A percentile compares a stretch with the other conserved stretches of the same genome.
These are phyloP conservation scores for Aspergillus hiratsukae DNA, from an alignment of 2,329 filamentous ascomycete species.

Conservation along the genomic window DNA sequence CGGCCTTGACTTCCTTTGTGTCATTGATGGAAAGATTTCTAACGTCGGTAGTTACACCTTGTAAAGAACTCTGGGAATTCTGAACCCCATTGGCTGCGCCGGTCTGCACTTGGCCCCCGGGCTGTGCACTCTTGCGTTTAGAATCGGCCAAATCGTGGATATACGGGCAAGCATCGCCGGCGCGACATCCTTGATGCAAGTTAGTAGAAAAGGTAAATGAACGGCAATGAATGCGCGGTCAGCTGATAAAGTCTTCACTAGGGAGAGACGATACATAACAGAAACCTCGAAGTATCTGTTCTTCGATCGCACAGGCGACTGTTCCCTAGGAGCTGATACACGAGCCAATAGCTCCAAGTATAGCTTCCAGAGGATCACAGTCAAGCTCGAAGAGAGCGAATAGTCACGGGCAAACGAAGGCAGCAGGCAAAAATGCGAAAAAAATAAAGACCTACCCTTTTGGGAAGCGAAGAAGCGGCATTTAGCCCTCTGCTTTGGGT, in stretches of 20 bases:
- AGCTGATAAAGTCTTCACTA: neutral
- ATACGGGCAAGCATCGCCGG: constrained; percentile 49
- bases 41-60: constrained; percentile 11
- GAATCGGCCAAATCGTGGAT: constrained; percentile 38
- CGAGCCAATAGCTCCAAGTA: neutral
- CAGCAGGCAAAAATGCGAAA: constrained; percentile 1
- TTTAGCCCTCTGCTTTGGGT: constrained; percentile 7
- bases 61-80: constrained; percentile 2
- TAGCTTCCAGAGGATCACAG: neutral
- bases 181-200: constrained; percentile 45
- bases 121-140: constrained; percentile 12
- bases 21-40: constrained; percentile 17
- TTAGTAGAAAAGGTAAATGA: constrained; percentile 15
- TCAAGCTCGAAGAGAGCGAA: neutral
- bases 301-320: neutral
- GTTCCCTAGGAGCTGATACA: neutral
- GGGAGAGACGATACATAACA: neutral
- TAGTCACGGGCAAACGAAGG: neutral
- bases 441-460: constrained; percentile 17
- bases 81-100: constrained; percentile 8
- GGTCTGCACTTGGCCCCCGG: constrained; percentile 12
- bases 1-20: constrained; percentile 25
- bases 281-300: neutral
- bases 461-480: constrained; percentile 24
- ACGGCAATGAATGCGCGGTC: neutral